Evolutionary conservation across 78 protist genomes (phyloP).

Genomic region (Dictyostelium brefeldianum): DNA sequence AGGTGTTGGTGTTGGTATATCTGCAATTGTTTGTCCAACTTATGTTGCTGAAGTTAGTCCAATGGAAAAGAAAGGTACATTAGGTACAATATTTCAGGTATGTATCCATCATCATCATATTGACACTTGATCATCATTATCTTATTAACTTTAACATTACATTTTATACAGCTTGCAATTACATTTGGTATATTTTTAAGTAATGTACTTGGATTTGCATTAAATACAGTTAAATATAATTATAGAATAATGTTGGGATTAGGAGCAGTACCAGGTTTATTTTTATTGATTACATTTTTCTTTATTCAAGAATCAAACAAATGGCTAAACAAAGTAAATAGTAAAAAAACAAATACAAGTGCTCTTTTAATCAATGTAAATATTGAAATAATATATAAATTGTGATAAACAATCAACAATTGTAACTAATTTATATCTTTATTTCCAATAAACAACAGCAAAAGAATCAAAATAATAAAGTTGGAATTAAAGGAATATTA

Average conservation of each 20-base stretch:
- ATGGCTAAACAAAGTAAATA: constrained; percentile 6
- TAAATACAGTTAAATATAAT: constrained; percentile 6
- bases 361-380: constrained; percentile 9
- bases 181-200: constrained; percentile 51
- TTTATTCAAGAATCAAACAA: constrained; percentile 47
- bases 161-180: constrained; percentile 42
- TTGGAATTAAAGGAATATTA: constrained; percentile 4
- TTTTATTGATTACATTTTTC: neutral
- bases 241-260: constrained; percentile 43
- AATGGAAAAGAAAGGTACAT: constrained; percentile 39
- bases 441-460: neutral
- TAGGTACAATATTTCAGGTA: constrained; percentile 60
- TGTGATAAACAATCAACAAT: too few relatives aligned
- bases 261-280: constrained; percentile 51
- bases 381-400: neutral
- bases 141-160: neutral
- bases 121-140: neutral
- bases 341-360: constrained; percentile 3
- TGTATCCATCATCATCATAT: neutral
- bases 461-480: neutral
- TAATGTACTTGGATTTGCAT: constrained; percentile 41
- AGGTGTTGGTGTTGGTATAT: constrained; percentile 60
- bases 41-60: constrained; percentile 55
- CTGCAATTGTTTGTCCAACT: constrained; percentile 51
- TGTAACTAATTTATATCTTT: neutral